Percentiles rank a stretch among this genome's conserved stretches.
Evolutionary conservation across 106 monocot species (phyloP).

Genomic region (Vanilla planifolia): DNA sequence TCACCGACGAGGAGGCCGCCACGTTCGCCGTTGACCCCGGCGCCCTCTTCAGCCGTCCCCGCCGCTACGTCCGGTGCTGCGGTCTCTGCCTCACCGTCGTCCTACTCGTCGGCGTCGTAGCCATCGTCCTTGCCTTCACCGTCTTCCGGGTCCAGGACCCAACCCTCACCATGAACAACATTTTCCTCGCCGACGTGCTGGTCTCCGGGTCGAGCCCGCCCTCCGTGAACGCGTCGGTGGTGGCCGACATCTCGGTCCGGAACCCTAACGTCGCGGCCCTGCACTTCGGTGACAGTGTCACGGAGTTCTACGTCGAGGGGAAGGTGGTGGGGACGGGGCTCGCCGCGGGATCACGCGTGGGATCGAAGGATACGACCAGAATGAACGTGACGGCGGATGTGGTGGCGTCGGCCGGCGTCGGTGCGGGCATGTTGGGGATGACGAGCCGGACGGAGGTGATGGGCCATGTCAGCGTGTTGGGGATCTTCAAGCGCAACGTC

Average conservation of each 20-base stretch:
- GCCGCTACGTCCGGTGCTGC: conserved; percentile 8
- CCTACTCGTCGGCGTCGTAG: conserved; percentile 14
- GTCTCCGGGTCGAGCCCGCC: not conserved
- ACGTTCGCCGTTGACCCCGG: not conserved
- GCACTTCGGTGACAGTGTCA: conserved; percentile 10
- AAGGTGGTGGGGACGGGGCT: conserved; percentile 8
- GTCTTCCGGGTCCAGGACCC: conserved; percentile 15
- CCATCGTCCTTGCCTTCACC: conserved; percentile 23
- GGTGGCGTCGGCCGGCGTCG: not conserved
- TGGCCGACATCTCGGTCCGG: conserved; percentile 22
- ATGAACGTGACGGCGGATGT: conserved; percentile 24
- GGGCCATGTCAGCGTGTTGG: conserved; percentile 17
- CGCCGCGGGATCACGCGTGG: conserved; percentile 2
- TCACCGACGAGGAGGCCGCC: no score
- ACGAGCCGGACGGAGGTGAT: conserved; percentile 17
- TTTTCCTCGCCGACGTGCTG: not conserved
- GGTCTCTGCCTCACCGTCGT: not conserved
- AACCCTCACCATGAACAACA: conserved; percentile 1
- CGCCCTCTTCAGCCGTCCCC: not conserved
- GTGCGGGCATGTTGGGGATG: conserved; percentile 1
- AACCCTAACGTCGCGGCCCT: conserved; percentile 24
- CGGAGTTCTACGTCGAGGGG: conserved; percentile 6
- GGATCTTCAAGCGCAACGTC: conserved; percentile 12
- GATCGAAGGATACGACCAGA: not conserved
- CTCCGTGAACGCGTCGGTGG: conserved; percentile 13